Base-by-base conservation (phyloP, 2,329 filamentous ascomycete species). In the Fusarium sacchari region DNA sequence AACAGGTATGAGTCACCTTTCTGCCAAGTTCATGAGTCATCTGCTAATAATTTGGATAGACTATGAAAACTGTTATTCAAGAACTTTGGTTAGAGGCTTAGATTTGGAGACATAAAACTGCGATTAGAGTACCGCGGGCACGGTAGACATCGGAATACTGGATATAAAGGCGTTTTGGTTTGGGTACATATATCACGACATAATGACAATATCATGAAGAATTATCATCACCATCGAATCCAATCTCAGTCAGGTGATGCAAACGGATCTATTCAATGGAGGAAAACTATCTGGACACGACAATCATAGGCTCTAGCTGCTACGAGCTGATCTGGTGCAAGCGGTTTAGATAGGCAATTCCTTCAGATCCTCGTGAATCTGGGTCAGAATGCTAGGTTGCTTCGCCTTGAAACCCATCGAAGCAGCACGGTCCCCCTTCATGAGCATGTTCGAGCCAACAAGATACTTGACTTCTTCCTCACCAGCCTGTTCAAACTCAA, bases 1-100 rank as follows among this genome's bases (percentile, higher is more conserved):
- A 77, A 36, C 68, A 76, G 46, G 75, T 64, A 53, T 49, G 76
- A 15, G 28, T 28, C 13, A 46, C 34, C 20, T 69, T 56, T 34
- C 40, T 60, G 6, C 30, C 53, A 7, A 34, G 50, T 22, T 52
- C 60, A 24, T 58, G 55, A 60, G 59, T 42, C 30, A 63, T 22
- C 28, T 20, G 52, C 61, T 62, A 75, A 77, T 18, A 24, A 59
- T 6, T 46, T 71, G 15, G 61, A 24, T 18, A 64, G 53, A 64
- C 56, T 17, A 60, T 67, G 43, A 49, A 44, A 30, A 62, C 24
- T 22, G 36, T 57, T 24, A 56, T 73, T n/a, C 57, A 64, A 55
- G 71, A 57, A 61, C 69, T 64, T 49, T 69, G 66, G 67, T 39
- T 69, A 43, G 50, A 70, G 17, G 66, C 42, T 11, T 69, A 43